Base-by-base conservation (phyloP, 805 yeast species). In the Saccharomycodes ludwigii region DNA sequence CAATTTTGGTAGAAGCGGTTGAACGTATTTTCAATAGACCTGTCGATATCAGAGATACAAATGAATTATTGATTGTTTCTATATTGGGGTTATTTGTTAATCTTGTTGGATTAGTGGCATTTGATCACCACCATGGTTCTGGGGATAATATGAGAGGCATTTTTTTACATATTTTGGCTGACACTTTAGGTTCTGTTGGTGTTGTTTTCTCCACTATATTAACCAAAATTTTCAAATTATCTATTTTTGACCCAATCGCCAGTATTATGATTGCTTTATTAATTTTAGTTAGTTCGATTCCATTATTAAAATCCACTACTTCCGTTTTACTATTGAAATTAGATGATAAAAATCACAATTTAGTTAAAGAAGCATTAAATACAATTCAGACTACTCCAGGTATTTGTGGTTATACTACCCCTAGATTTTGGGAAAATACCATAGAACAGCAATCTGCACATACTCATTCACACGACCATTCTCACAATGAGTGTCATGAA, bases 151-250 rank as follows among this genome's bases (percentile, higher is more conserved):
- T 88, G 93, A 75, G 78, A 36, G 99, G 99, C 10, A 83, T 91
- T 4, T 91, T 91, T 47, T 60, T 91, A 27, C 99, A 91, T 45
- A 81, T 91, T 19, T 51, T 91, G 27, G 99, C 99, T 0, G 99
- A 91, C 47, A 86, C 97, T 0, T 60, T 91, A 24, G 99, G 99
- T 0, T 88, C 97, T 0, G 94, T 86, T 0, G 97, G 97, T 5
- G 99, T 93, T 12, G 86, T 91, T n/a, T 54, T 84, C 1, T 85
- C 96, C 0, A 88, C 98, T 0, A 33, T 84, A 4, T 57, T 91
- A 24, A 80, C 88, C 6, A 72, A 76, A 36, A 46, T 73, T 21
- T 76, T 80, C 52, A 57, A 68, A 7, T 71, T 73, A 12, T 69
- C 74, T 33, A 77, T 94, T 1, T 78, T 88, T 48, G 99, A 91